Conservation (phyloP, 2,329 filamentous ascomycete species). For the Trichothecium roseum region DNA sequence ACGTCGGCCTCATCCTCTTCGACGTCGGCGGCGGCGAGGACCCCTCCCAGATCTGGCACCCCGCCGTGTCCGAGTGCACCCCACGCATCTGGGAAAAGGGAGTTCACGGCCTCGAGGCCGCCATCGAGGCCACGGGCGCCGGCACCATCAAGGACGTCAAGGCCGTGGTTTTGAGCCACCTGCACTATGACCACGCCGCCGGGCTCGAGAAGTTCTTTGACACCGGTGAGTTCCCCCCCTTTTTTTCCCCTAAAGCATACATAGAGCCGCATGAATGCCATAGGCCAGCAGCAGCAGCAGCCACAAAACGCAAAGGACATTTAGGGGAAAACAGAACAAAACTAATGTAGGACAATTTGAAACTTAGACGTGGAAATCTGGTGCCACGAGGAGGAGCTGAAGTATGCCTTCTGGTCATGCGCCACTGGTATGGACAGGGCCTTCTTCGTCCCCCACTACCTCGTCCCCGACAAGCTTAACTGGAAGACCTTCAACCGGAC, state of each 20-base stretch:
- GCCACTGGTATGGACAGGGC: slow-evolving; percentile 20
- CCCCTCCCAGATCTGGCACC: slow-evolving; percentile 1
- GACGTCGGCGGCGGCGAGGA: slow-evolving; percentile 2
- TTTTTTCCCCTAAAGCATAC: no score
- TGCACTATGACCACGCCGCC: slow-evolving; percentile 37
- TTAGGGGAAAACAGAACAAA: no score
- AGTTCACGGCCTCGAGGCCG: slow-evolving; percentile 8
- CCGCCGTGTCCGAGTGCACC: not conserved
- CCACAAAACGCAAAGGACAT: no score
- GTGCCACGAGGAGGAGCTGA: slow-evolving; percentile 35
- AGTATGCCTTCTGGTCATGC: slow-evolving; percentile 31
- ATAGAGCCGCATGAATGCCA: no score
- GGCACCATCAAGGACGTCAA: slow-evolving; percentile 32
- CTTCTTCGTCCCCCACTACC: slow-evolving; percentile 10
- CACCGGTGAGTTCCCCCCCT: slow-evolving; percentile 7
- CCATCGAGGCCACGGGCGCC: slow-evolving; percentile 14
- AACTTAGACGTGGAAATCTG: slow-evolving; percentile 29
- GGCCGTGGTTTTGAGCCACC: slow-evolving; percentile 32
- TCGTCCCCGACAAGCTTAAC: slow-evolving; percentile 8
- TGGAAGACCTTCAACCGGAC: slow-evolving; percentile 12
- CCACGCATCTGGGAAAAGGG: not conserved
- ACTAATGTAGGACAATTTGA: no score
- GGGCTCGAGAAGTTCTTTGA: slow-evolving; percentile 32
- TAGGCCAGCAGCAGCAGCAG: no score
- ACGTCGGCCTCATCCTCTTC: slow-evolving; percentile 3